Percentiles rank a stretch among this genome's conserved stretches.
Evolutionary conservation across 495 filamentous ascomycete species (phyloP).

Genomic region (Aspergillus homomorphus): DNA sequence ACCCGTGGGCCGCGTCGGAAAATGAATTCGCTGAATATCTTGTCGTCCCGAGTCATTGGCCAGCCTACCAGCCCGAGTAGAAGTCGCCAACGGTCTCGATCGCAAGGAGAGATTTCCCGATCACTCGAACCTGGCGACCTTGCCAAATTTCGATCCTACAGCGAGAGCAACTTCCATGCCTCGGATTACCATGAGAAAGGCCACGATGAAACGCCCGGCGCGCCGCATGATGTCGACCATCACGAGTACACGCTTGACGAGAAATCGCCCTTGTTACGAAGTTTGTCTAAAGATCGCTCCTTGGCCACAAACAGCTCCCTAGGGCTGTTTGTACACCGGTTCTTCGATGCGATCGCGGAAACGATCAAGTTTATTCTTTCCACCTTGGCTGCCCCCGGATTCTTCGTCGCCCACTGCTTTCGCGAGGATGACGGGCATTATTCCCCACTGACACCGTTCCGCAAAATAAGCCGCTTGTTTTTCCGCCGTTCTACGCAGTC

Average conservation of each 20-base stretch:
- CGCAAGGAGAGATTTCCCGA: constrained; percentile 54
- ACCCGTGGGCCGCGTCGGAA: constrained; percentile 59
- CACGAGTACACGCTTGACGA: constrained; percentile 53
- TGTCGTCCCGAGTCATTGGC: constrained; percentile 81
- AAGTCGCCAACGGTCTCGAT: constrained; percentile 61
- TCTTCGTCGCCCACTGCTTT: constrained; percentile 77
- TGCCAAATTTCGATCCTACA: constrained; percentile 49
- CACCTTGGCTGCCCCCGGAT: constrained; percentile 70
- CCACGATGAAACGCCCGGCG: constrained; percentile 29
- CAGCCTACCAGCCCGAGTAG: constrained; percentile 48
- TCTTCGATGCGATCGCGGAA: constrained; percentile 58
- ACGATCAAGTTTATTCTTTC: constrained; percentile 73
- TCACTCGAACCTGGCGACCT: constrained; percentile 41
- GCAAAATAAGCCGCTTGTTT: constrained; percentile 52
- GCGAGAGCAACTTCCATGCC: constrained; percentile 38
- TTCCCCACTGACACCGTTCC: constrained; percentile 62
- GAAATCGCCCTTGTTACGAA: constrained; percentile 59
- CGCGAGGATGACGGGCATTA: constrained; percentile 78
- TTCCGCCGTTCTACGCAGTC: constrained; percentile 22
- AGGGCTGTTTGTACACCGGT: constrained; percentile 38
- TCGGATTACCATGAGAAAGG: constrained; percentile 32
- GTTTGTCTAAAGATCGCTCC: constrained; percentile 44
- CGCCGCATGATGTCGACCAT: constrained; percentile 28
- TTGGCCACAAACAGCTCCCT: constrained; percentile 55
- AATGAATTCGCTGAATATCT: constrained; percentile 98